These are phyloP conservation scores for Alternaria brassicicola DNA, from an alignment of 2,329 filamentous ascomycete species.

Conservation along the genomic window DNA sequence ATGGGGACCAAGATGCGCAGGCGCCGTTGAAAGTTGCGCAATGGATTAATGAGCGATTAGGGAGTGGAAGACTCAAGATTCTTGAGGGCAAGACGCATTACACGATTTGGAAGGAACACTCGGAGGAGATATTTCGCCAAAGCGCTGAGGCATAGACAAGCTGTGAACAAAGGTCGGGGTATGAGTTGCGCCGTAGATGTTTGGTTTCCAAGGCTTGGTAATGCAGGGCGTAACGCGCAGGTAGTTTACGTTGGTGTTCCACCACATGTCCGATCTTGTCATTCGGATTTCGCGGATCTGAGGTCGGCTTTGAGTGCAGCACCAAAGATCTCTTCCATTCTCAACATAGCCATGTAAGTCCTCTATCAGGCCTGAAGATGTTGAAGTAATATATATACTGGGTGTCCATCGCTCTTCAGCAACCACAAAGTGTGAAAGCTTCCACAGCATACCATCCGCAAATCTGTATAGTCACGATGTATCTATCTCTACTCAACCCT, in stretches of 20 bases:
- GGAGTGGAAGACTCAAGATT: constrained; percentile 24
- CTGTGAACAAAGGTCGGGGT: neutral
- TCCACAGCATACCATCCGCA: neutral
- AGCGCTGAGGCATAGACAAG: constrained; percentile 13
- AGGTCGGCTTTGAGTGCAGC: neutral
- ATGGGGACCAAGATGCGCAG: constrained; percentile 28
- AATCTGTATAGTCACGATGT: neutral
- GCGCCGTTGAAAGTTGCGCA: constrained; percentile 23
- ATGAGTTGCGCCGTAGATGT: neutral
- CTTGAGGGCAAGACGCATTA: constrained; percentile 29
- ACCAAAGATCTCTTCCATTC: neutral
- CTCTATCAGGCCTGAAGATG: neutral
- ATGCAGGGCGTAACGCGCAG: neutral
- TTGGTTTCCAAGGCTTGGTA: neutral
- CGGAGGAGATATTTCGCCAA: constrained; percentile 23
- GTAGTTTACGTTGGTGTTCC: neutral
- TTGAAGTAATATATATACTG: neutral
- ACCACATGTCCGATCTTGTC: neutral
- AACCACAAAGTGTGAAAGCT: neutral
- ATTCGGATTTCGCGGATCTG: neutral
- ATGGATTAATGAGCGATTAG: constrained; percentile 29
- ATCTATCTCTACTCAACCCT: neutral
- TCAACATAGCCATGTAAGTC: neutral
- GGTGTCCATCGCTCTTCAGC: neutral
- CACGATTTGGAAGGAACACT: constrained; percentile 30